Conservation (phyloP, 2,329 filamentous ascomycete genomes). For the Orbilia quercus region DNA sequence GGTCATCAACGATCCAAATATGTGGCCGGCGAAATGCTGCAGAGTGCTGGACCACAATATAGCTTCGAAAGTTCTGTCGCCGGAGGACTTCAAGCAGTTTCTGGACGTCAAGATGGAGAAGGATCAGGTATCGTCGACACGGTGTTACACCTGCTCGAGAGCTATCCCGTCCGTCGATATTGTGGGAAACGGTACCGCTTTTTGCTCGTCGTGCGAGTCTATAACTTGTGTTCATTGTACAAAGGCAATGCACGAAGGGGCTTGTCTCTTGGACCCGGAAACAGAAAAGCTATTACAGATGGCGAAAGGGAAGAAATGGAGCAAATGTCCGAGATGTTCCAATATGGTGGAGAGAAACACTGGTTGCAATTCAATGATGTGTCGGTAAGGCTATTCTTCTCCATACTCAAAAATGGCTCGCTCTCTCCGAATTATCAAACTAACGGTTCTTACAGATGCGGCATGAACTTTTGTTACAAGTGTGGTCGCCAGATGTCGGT, state of each 20-base stretch:
- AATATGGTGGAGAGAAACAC: slow-evolving; percentile 55
- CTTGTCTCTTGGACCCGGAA: slow-evolving; percentile 48
- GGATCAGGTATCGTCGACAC: slow-evolving; percentile 40
- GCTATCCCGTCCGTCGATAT: slow-evolving; percentile 22
- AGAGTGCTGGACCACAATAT: slow-evolving; percentile 26
- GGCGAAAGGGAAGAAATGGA: slow-evolving; percentile 54
- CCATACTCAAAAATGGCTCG: too few species aligned
- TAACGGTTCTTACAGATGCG: slow-evolving; percentile 37
- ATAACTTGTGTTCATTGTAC: slow-evolving; percentile 52
- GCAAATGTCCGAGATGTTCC: slow-evolving; percentile 48
- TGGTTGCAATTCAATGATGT: slow-evolving; percentile 52
- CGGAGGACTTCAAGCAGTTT: slow-evolving; percentile 33
- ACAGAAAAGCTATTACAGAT: slow-evolving; percentile 46
- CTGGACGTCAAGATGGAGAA: slow-evolving; percentile 42
- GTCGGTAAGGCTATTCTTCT: slow-evolving; percentile 28
- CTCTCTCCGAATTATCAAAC: too few species aligned
- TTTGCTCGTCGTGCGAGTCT: slow-evolving; percentile 34
- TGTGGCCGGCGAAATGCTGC: slow-evolving; percentile 52
- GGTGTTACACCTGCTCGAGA: slow-evolving; percentile 28
- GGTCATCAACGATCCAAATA: slow-evolving; percentile 34
- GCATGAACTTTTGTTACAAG: slow-evolving; percentile 49
- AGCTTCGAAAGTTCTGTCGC: slow-evolving; percentile 17
- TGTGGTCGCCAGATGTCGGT: slow-evolving; percentile 35
- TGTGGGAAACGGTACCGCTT: slow-evolving; percentile 32
- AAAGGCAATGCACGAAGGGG: slow-evolving; percentile 50